These are phyloP conservation scores for Eremochloa ophiuroides DNA, from an alignment of 176 grass and related monocot species.

Conservation along the genomic window DNA sequence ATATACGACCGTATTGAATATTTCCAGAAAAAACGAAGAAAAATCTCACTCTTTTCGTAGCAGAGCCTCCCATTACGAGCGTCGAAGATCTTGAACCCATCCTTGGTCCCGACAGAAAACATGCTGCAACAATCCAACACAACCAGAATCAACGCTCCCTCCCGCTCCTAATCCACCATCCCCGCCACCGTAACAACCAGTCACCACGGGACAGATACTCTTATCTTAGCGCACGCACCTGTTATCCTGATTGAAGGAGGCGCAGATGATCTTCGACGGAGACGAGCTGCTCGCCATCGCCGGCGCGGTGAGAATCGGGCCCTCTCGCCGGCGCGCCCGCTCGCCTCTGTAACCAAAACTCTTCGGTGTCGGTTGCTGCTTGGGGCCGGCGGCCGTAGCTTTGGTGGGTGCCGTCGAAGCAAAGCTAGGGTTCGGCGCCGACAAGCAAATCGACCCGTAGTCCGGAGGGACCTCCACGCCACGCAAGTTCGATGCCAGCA, in stretches of 20 bases:
- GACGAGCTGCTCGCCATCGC: conserved; percentile 71
- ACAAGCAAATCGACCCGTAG: not conserved
- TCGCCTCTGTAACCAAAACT: not conserved
- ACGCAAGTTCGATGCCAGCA: not conserved
- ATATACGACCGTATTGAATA: not conserved
- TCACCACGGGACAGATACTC: not conserved
- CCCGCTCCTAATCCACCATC: not conserved
- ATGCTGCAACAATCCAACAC: conserved; percentile 41
- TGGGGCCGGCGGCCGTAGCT: not conserved
- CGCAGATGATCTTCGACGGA: conserved; percentile 60
- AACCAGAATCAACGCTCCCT: not conserved
- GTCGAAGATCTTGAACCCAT: conserved; percentile 93
- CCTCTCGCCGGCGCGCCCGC: not conserved
- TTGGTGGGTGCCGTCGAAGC: not conserved
- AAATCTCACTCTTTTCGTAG: conserved; percentile 61
- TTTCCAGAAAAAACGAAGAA: not conserved
- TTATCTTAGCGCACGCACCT: conserved; percentile 28
- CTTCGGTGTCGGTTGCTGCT: not conserved
- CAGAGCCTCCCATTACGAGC: conserved; percentile 55
- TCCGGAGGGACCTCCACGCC: not conserved
- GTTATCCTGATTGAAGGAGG: conserved; percentile 95
- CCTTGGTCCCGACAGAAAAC: conserved; percentile 72
- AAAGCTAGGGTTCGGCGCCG: conserved; percentile 7
- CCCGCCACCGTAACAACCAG: not conserved
- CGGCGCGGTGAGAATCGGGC: not conserved